Evolutionary conservation across 2,329 filamentous ascomycete species (phyloP).

Genomic region (Aspergillus unguis): DNA sequence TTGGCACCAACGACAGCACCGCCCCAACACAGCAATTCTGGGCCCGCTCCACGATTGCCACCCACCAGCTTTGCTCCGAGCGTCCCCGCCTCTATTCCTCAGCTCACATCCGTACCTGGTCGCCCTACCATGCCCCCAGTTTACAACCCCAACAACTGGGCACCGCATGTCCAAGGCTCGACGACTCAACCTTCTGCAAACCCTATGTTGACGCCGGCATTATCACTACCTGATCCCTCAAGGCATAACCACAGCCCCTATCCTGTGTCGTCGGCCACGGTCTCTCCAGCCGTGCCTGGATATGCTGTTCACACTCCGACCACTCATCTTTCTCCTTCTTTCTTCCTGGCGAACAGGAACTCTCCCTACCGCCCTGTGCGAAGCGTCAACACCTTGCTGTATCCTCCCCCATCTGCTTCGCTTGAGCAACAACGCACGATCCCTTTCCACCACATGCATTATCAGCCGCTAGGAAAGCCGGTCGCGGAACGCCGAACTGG

Average conservation of each 20-base stretch:
- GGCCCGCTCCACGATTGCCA: conserved; percentile 56
- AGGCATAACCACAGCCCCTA: conserved; percentile 51
- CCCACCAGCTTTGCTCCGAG: conserved; percentile 45
- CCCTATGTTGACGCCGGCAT: conserved; percentile 28
- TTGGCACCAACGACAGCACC: conserved; percentile 34
- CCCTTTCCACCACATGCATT: conserved; percentile 72
- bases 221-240: conserved; percentile 33
- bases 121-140: conserved; percentile 69
- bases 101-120: conserved; percentile 61
- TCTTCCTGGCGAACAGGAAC: conserved; percentile 80
- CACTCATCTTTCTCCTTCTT: conserved; percentile 76
- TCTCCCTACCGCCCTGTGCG: conserved; percentile 92
- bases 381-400: conserved; percentile 83
- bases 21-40: conserved; percentile 30
- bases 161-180: conserved; percentile 40
- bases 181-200: conserved; percentile 28
- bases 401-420: conserved; percentile 76
- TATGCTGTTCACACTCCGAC: conserved; percentile 60
- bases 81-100: conserved; percentile 44
- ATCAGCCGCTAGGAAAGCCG: conserved; percentile 70
- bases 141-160: conserved; percentile 59
- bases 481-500: conserved; percentile 64
- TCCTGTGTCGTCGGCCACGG: conserved; percentile 51
- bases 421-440: conserved; percentile 69
- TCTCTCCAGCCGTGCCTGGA: conserved; percentile 68